Conservation (phyloP, 441 rosid genomes). For the Macaranga tanarius region DNA sequence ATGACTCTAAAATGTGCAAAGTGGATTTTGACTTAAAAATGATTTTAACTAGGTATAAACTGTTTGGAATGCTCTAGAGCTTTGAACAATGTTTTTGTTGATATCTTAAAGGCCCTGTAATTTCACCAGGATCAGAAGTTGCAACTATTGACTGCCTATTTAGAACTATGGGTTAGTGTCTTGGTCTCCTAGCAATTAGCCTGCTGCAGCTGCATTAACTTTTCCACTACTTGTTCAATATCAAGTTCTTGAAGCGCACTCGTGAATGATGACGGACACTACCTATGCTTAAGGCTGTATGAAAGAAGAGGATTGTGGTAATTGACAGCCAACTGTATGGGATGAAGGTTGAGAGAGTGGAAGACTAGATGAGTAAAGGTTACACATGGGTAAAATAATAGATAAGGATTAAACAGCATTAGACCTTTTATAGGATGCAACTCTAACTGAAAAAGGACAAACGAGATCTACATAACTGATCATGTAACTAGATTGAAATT, state of each 20-base stretch:
- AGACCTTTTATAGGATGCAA: too few relatives aligned
- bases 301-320: not conserved
- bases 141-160: not conserved
- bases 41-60: not conserved
- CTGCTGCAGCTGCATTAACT: not conserved
- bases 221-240: not conserved
- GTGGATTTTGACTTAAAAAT: not conserved
- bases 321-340: not conserved
- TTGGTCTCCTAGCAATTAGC: not conserved
- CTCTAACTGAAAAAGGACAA: too few relatives aligned
- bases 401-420: too few relatives aligned
- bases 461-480: too few relatives aligned
- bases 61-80: not conserved
- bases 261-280: not conserved
- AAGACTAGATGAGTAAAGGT: not conserved
- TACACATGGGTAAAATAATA: not conserved
- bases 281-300: not conserved
- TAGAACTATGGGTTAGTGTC: too few relatives aligned
- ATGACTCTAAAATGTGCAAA: not conserved
- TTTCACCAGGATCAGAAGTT: not conserved
- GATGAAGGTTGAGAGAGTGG: not conserved
- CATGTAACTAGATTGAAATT: too few relatives aligned
- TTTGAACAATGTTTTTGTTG: not conserved
- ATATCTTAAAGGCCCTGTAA: not conserved
- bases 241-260: not conserved